Conservation (phyloP, 2,329 filamentous ascomycete species). For the Penicillium sp. region DNA sequence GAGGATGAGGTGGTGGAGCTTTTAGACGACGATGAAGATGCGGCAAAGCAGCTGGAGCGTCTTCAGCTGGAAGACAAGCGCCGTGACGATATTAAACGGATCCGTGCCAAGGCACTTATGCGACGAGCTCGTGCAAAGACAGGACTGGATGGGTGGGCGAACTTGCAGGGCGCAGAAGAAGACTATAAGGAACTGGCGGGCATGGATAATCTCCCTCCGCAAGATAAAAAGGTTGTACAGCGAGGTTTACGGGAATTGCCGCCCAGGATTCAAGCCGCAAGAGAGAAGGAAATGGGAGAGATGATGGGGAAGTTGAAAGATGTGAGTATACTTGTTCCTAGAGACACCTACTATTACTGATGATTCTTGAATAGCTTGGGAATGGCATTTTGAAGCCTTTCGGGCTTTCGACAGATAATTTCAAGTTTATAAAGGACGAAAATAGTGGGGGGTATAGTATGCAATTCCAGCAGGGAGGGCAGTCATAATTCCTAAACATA, state of each 20-base stretch:
- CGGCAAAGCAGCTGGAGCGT: constrained; percentile 41
- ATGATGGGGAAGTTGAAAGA: constrained; percentile 97
- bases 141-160: constrained; percentile 72
- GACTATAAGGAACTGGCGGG: constrained; percentile 72
- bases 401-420: constrained; percentile 89
- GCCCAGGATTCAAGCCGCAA: constrained; percentile 66
- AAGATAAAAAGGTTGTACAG: constrained; percentile 66
- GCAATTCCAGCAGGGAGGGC: constrained; percentile 59
- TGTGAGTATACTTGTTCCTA: constrained; percentile 40
- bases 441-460: constrained; percentile 89
- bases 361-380: constrained; percentile 55
- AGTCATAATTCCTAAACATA: background rate
- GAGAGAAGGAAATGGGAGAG: constrained; percentile 83
- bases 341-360: background rate
- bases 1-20: constrained; percentile 46
- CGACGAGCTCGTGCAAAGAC: constrained; percentile 70
- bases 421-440: constrained; percentile 89
- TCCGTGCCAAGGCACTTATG: constrained; percentile 78
- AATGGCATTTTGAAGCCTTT: constrained; percentile 92
- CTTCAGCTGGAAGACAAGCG: constrained; percentile 45
- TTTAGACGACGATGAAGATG: constrained; percentile 33
- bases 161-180: constrained; percentile 70
- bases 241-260: constrained; percentile 65
- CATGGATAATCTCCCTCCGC: constrained; percentile 55
- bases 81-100: constrained; percentile 65